Conservation (phyloP, 1,139 yeast species). For the Scheffersomyces insectosa region DNA sequence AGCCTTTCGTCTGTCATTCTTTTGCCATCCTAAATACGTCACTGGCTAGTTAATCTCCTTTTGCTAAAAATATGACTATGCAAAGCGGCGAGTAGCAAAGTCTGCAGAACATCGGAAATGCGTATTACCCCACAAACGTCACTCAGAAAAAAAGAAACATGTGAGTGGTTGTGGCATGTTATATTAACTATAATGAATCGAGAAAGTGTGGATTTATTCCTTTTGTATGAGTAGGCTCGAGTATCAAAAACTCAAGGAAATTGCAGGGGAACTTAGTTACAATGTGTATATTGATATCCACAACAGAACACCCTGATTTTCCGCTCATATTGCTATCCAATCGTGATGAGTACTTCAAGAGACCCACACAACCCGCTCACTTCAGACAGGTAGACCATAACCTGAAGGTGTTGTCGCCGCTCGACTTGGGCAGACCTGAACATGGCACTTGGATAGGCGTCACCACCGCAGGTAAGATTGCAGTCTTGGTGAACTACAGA, state of each 20-base stretch:
- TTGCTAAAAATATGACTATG: too few species aligned
- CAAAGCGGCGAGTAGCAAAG: too few species aligned
- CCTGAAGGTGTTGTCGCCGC: slow-evolving; percentile 59
- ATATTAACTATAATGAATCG: too few species aligned
- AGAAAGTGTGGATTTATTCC: too few species aligned
- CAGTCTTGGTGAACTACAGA: slow-evolving; percentile 75
- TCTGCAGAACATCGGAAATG: too few species aligned
- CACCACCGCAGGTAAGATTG: slow-evolving; percentile 59
- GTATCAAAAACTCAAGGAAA: too few species aligned
- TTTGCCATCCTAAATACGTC: too few species aligned
- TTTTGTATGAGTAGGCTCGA: too few species aligned
- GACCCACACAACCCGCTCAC: slow-evolving; percentile 72
- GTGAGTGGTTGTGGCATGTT: too few species aligned
- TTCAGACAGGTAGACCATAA: slow-evolving; percentile 38
- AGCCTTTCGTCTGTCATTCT: neutral
- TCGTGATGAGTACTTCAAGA: slow-evolving; percentile 76
- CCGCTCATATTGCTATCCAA: slow-evolving; percentile 77
- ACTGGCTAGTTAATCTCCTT: too few species aligned
- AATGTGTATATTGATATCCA: slow-evolving; percentile 69
- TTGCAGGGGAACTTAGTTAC: neutral
- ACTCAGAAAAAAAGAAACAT: neutral
- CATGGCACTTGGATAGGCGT: slow-evolving; percentile 95
- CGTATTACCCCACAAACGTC: neutral
- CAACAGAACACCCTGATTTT: slow-evolving; percentile 62
- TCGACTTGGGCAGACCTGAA: slow-evolving; percentile 70